Evolutionary conservation across 257 asterid genomes (phyloP).

Genomic region (Solanum sejunctum): DNA sequence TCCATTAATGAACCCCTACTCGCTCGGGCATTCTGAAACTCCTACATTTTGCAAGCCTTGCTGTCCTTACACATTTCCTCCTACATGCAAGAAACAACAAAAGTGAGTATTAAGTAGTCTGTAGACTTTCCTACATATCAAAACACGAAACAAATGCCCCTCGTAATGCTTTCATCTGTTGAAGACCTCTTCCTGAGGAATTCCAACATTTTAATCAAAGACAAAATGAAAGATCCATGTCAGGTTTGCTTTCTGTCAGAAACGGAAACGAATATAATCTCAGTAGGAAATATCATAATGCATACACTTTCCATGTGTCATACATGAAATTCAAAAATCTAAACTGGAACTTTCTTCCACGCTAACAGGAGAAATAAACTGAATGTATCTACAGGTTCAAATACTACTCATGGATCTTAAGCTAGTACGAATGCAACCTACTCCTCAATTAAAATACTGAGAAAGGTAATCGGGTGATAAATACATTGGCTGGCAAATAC

Average conservation of each 20-base stretch:
- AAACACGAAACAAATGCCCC: neutral
- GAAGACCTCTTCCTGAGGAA: neutral
- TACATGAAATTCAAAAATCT: neutral
- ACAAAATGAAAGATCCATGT: neutral
- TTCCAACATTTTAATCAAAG: neutral
- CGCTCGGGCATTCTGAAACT: neutral
- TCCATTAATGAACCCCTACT: neutral
- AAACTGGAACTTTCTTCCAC: neutral
- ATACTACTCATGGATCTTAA: neutral
- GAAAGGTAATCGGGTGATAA: neutral
- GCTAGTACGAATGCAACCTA: neutral
- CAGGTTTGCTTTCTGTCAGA: neutral
- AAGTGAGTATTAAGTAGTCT: neutral
- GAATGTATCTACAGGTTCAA: neutral
- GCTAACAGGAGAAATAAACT: neutral
- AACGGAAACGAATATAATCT: neutral
- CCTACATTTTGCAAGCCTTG: slow-evolving; percentile 58
- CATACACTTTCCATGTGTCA: neutral
- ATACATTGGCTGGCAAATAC: neutral
- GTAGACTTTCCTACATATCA: neutral
- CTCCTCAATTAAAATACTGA: neutral
- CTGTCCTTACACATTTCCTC: slow-evolving; percentile 41
- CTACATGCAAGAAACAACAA: slow-evolving; percentile 14
- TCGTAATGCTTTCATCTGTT: neutral
- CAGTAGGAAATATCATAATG: neutral